A percentile compares a stretch with the other conserved stretches of the same genome.
Evolutionary conservation across 1,284 basidiomycete species (phyloP).

Genomic region (Porphyrellus sp.): DNA sequence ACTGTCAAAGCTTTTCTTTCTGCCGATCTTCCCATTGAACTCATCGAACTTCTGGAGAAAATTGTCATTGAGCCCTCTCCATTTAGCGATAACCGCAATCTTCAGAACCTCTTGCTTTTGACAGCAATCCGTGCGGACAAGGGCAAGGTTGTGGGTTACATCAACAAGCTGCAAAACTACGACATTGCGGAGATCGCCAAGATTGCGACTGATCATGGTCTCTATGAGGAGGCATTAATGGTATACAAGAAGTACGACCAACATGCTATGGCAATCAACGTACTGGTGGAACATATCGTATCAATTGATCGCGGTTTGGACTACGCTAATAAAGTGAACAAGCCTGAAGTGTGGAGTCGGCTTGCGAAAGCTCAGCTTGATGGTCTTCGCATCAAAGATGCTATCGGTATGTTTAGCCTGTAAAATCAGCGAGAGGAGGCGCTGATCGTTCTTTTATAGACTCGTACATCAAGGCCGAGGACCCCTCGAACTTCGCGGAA

Average conservation of each 20-base stretch:
- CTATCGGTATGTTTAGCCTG: slow-evolving; percentile 67
- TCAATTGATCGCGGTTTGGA: slow-evolving; percentile 96
- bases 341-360: slow-evolving; percentile 95
- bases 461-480: slow-evolving; percentile 98
- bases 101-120: slow-evolving; percentile 92
- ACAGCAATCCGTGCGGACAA: slow-evolving; percentile 98
- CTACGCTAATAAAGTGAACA: slow-evolving; percentile 95
- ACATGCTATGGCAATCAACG: slow-evolving; percentile 93
- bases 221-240: slow-evolving; percentile 96
- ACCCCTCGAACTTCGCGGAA: slow-evolving; percentile 93
- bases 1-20: slow-evolving; percentile 99
- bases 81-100: slow-evolving; percentile 95
- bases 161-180: slow-evolving; percentile 96
- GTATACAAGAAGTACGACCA: slow-evolving; percentile 96
- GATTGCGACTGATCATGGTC: slow-evolving; percentile 94
- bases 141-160: slow-evolving; percentile 97
- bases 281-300: slow-evolving; percentile 97
- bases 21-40: slow-evolving; percentile 94
- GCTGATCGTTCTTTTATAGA: slow-evolving; percentile 47
- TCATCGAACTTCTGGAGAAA: slow-evolving; percentile 98
- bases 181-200: slow-evolving; percentile 94
- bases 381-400: slow-evolving; percentile 96
- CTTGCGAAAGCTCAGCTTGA: slow-evolving; percentile 99
- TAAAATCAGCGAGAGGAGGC: not conserved
- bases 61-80: slow-evolving; percentile 97